phyloP scores from a whole-genome alignment of 129 eudicot species.

The Flaveria bidentis region DNA sequence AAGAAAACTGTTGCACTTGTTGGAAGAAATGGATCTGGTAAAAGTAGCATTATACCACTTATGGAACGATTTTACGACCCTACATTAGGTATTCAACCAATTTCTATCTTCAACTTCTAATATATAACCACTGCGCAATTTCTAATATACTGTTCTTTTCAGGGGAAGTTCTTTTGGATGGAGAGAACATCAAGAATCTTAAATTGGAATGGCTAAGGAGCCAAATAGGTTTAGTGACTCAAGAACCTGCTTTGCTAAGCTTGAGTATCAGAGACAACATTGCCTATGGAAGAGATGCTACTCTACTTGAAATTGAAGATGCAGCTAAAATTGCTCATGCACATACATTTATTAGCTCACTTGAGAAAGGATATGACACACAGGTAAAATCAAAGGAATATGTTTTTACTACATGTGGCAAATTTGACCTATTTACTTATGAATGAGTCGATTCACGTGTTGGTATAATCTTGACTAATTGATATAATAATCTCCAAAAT shows the following conservation, averaged over 20 bases:
- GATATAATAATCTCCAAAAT: too few species aligned
- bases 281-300: conserved; percentile 83
- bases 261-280: conserved; percentile 88
- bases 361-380: conserved; percentile 88
- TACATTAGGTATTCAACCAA: conserved; percentile 65
- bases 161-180: conserved; percentile 96
- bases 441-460: neutral
- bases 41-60: conserved; percentile 96
- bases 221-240: conserved; percentile 95
- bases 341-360: conserved; percentile 86
- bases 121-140: neutral
- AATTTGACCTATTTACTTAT: conserved; percentile 1
- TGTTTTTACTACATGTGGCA: conserved; percentile 7
- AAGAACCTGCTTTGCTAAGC: conserved; percentile 96
- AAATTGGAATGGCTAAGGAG: conserved; percentile 91
- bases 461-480: too few species aligned
- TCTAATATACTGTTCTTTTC: conserved; percentile 14
- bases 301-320: conserved; percentile 84
- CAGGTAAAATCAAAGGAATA: conserved; percentile 52
- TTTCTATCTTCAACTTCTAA: neutral
- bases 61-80: conserved; percentile 99
- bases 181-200: conserved; percentile 89
- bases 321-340: conserved; percentile 96
- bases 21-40: conserved; percentile 98
- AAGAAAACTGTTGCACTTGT: conserved; percentile 97